phyloP scores from a whole-genome alignment of 139 green algal species.

The Dunaliella primolecta region DNA sequence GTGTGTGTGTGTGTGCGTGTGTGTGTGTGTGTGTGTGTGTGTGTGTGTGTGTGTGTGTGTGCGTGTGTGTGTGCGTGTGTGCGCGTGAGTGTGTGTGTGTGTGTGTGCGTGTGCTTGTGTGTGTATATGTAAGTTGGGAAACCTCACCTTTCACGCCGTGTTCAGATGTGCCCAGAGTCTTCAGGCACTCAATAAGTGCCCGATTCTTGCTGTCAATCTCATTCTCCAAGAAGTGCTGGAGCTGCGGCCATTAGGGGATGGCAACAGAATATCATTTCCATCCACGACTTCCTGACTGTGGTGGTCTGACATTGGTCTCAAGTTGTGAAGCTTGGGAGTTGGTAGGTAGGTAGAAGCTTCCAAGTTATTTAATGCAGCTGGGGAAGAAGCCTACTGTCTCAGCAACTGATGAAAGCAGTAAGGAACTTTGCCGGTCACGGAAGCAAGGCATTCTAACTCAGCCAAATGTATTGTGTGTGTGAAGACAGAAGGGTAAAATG shows the following conservation, averaged over 20 bases:
- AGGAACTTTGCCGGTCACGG: neutral
- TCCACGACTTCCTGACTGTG: too few relatives aligned
- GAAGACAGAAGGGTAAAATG: neutral
- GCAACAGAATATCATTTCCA: neutral
- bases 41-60: conserved; percentile 5
- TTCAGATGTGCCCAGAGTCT: neutral
- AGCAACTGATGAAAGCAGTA: too few relatives aligned
- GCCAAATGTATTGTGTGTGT: neutral
- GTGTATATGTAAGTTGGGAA: neutral
- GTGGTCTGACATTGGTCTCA: too few relatives aligned
- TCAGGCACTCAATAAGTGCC: neutral
- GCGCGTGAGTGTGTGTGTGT: conserved; percentile 1
- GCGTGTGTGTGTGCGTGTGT: conserved; percentile 3
- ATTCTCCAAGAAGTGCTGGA: neutral
- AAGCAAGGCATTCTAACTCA: neutral
- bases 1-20: conserved; percentile 6
- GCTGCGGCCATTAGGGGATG: neutral
- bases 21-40: neutral
- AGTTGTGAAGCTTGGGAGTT: too few relatives aligned
- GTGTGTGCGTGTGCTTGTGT: neutral
- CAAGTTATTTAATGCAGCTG: too few relatives aligned
- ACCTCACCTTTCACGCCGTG: neutral
- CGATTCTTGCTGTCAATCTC: neutral
- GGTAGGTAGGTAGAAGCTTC: too few relatives aligned
- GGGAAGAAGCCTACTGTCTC: too few relatives aligned